Percentiles rank a stretch among this genome's conserved stretches.
Evolutionary conservation across 2,329 filamentous ascomycete genomes (phyloP).

Genomic region (Colletotrichum euphorbiae): DNA sequence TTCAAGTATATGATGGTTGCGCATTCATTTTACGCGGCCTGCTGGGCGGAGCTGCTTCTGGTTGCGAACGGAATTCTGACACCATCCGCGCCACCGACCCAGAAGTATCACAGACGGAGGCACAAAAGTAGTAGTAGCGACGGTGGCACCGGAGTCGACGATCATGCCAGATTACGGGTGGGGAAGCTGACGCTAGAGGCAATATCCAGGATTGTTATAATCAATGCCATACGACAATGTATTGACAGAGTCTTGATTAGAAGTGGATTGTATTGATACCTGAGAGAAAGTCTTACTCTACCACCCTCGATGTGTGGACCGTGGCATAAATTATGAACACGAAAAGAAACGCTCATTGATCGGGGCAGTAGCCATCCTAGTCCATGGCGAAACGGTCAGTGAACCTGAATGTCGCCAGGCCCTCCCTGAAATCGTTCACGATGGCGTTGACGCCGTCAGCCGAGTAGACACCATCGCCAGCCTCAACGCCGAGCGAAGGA

Average conservation of each 20-base stretch:
- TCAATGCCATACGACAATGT: too few relatives aligned
- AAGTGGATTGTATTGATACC: conserved; percentile 16
- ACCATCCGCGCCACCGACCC: too few relatives aligned
- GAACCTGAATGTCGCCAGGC: conserved; percentile 74
- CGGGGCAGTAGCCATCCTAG: conserved; percentile 11
- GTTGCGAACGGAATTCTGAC: too few relatives aligned
- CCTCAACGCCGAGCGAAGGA: conserved; percentile 52
- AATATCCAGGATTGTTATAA: not conserved
- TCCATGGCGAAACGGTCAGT: conserved; percentile 72
- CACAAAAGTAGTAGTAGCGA: too few relatives aligned
- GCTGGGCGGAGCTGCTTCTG: too few relatives aligned
- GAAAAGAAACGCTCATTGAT: conserved; percentile 8
- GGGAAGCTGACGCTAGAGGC: too few relatives aligned
- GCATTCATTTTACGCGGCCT: too few relatives aligned
- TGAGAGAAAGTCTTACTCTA: not conserved
- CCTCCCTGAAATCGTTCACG: conserved; percentile 63
- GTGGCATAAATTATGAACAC: conserved; percentile 20
- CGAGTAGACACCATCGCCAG: conserved; percentile 56
- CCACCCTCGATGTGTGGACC: not conserved
- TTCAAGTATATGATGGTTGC: not conserved
- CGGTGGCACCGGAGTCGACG: too few relatives aligned
- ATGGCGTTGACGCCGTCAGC: conserved; percentile 51
- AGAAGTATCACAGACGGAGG: too few relatives aligned
- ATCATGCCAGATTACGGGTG: too few relatives aligned
- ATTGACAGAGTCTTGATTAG: not conserved